Percentiles rank a stretch among this genome's conserved stretches.
These are phyloP conservation scores for Aspergillus quadrilineatus DNA, from an alignment of 2,329 filamentous ascomycete species.

Conservation along the genomic window DNA sequence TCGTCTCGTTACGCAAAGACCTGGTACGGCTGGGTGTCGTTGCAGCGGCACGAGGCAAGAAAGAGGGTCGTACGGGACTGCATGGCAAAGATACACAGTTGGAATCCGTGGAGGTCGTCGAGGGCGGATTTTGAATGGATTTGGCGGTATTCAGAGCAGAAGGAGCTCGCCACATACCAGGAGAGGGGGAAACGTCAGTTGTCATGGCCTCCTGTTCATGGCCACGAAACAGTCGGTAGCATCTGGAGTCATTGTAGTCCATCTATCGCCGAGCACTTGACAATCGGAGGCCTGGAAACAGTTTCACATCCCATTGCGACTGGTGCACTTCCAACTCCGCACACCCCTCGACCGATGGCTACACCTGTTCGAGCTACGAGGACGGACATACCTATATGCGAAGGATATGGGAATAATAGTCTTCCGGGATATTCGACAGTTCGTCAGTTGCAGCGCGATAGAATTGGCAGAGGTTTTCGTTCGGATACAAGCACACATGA, in stretches of 20 bases:
- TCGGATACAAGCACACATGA: neutral
- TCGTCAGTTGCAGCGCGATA: neutral
- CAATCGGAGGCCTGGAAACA: neutral
- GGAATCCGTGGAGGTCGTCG: slow-evolving; percentile 36
- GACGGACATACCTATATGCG: neutral
- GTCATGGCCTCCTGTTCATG: slow-evolving; percentile 28
- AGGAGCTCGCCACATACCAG: slow-evolving; percentile 23
- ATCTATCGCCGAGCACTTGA: slow-evolving; percentile 5
- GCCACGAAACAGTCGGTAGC: slow-evolving; percentile 23
- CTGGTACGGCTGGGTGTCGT: slow-evolving; percentile 45
- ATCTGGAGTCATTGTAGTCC: slow-evolving; percentile 28
- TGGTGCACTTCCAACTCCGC: slow-evolving; percentile 9
- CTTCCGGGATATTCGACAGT: neutral
- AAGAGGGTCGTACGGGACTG: slow-evolving; percentile 25
- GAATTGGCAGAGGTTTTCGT: neutral
- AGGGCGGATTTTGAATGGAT: slow-evolving; percentile 39
- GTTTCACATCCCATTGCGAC: slow-evolving; percentile 2
- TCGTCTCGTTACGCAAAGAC: slow-evolving; percentile 39
- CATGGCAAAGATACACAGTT: slow-evolving; percentile 24
- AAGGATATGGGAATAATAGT: neutral
- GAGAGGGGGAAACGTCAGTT: slow-evolving; percentile 25
- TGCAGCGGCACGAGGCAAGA: slow-evolving; percentile 31
- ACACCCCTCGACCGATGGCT: neutral
- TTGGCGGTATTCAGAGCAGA: slow-evolving; percentile 42
- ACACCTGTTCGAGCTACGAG: neutral